Percentiles rank a stretch among this genome's conserved stretches.
Evolutionary conservation across 768 basidiomycete genomes (phyloP).

Genomic region (Rossbeevera mucosa): DNA sequence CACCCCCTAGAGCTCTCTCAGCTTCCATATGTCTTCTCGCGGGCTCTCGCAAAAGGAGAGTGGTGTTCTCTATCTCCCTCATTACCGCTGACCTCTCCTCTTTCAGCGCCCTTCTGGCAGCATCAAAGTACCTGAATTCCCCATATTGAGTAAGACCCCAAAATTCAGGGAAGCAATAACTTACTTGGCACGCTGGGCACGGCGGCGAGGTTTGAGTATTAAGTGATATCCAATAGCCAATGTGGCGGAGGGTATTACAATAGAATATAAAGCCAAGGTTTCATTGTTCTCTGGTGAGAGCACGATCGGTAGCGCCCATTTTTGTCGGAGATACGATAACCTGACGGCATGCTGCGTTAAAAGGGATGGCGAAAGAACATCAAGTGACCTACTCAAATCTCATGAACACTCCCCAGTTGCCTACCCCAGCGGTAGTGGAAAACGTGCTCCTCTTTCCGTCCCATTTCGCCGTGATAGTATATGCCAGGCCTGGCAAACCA

Average conservation of each 20-base stretch:
- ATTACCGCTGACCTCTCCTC: slow-evolving; percentile 62
- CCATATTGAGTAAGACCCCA: slow-evolving; percentile 13
- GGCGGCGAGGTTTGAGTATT: slow-evolving; percentile 51
- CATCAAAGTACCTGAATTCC: slow-evolving; percentile 55
- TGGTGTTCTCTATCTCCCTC: slow-evolving; percentile 60
- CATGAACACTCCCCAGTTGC: slow-evolving; percentile 45
- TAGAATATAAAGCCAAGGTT: slow-evolving; percentile 45
- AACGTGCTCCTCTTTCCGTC: slow-evolving; percentile 40
- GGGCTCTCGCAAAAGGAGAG: slow-evolving; percentile 59
- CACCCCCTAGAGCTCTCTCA: slow-evolving; percentile 68
- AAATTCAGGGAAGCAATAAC: slow-evolving; percentile 9
- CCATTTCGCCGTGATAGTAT: slow-evolving; percentile 48
- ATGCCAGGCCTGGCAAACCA: slow-evolving; percentile 42
- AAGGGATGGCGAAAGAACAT: slow-evolving; percentile 11
- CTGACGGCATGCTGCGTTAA: slow-evolving; percentile 32
- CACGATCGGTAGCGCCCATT: slow-evolving; percentile 51
- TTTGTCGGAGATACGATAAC: slow-evolving; percentile 53
- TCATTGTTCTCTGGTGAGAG: slow-evolving; percentile 48
- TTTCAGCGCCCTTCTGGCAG: slow-evolving; percentile 55
- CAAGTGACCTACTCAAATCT: slow-evolving; percentile 45
- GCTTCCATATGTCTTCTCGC: slow-evolving; percentile 58
- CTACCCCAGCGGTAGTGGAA: slow-evolving; percentile 42
- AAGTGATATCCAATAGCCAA: slow-evolving; percentile 53
- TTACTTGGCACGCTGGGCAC: slow-evolving; percentile 52
- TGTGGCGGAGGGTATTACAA: slow-evolving; percentile 52